These are phyloP conservation scores for Plasmodium sp. DNA, from an alignment of 169 alveolate species.

Conservation along the genomic window DNA sequence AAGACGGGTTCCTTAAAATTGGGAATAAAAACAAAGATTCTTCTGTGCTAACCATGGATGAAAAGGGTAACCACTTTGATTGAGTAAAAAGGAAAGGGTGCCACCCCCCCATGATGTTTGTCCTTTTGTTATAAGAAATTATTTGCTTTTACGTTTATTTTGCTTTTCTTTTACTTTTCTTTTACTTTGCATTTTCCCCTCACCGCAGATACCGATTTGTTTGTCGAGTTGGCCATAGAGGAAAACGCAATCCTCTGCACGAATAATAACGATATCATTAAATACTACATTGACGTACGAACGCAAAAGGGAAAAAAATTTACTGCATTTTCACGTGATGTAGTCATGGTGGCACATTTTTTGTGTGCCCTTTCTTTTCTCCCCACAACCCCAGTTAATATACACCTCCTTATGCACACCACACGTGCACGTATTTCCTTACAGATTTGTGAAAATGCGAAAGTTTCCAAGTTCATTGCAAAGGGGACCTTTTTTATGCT, in stretches of 20 bases:
- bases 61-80: conserved; percentile 37
- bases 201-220: conserved; percentile 24
- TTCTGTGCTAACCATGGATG: conserved; percentile 44
- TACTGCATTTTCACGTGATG: not conserved
- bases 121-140: not conserved
- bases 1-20: conserved; percentile 50
- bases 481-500: conserved; percentile 65
- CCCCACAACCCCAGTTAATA: not conserved
- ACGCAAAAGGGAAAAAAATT: not conserved
- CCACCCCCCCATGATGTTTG: not conserved
- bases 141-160: not conserved
- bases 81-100: conserved; percentile 3
- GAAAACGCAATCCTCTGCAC: conserved; percentile 50
- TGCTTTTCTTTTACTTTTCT: not conserved
- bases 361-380: not conserved
- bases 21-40: conserved; percentile 23
- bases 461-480: conserved; percentile 67
- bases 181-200: not conserved
- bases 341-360: not conserved
- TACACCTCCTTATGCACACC: not conserved
- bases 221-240: conserved; percentile 25
- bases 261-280: conserved; percentile 50
- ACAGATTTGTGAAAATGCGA: conserved; percentile 54
- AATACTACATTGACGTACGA: conserved; percentile 53
- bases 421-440: not conserved